Percentiles rank a stretch among this genome's conserved stretches.
Evolutionary conservation across 345 rosid genomes (phyloP).

Genomic region (Eucalyptus pauciflora): DNA sequence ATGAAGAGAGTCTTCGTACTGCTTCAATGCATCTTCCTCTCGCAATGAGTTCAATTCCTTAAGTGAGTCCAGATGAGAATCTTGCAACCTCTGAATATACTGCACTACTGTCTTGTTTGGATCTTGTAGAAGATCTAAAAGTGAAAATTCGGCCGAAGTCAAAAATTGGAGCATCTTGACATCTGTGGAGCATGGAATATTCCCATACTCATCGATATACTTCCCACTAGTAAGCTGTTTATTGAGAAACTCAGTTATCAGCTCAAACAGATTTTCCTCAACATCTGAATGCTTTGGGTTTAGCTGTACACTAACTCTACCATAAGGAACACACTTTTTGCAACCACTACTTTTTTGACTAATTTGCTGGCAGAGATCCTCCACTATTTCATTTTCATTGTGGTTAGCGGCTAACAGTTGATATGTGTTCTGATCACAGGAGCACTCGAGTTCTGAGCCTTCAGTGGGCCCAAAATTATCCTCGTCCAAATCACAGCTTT

Average conservation of each 20-base stretch:
- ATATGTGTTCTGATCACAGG: constrained; percentile 12
- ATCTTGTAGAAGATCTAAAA: constrained; percentile 55
- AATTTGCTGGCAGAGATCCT: constrained; percentile 46
- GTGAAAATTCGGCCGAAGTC: constrained; percentile 65
- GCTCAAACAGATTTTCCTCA: constrained; percentile 55
- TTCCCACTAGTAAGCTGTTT: constrained; percentile 46
- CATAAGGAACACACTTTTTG: constrained; percentile 8
- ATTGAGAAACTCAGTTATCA: constrained; percentile 44
- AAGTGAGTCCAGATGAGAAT: constrained; percentile 21
- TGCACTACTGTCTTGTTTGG: constrained; percentile 47
- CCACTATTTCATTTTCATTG: constrained; percentile 49
- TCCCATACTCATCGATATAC: constrained; percentile 24
- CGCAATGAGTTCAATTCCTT: background rate
- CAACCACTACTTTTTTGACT: constrained; percentile 29
- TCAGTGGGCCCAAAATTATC: constrained; percentile 18
- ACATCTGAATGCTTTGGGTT: background rate
- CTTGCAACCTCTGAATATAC: constrained; percentile 27
- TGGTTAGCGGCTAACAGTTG: constrained; percentile 19
- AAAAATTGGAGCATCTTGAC: constrained; percentile 64
- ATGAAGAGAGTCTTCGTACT: constrained; percentile 5
- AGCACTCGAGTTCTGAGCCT: constrained; percentile 13
- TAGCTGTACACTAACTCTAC: constrained; percentile 10
- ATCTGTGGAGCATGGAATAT: constrained; percentile 41
- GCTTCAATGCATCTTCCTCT: constrained; percentile 4
- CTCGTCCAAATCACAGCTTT: constrained; percentile 32